Base-by-base conservation (phyloP, 345 rosid genomes). In the Salix exigua region DNA sequence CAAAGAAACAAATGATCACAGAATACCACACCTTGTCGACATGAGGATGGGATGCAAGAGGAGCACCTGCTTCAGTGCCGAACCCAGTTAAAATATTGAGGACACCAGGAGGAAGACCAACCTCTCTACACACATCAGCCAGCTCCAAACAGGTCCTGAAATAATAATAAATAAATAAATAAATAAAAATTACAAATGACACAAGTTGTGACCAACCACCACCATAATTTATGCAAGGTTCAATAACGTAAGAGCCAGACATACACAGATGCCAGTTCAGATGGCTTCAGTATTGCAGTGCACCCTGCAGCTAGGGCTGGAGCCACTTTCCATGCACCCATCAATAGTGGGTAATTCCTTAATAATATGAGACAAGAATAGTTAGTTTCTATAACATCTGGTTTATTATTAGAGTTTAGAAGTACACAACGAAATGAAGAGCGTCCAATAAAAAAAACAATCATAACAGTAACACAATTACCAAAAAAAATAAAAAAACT, bases 251-350 rank as follows among this genome's bases (percentile, higher is more conserved):
- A 82, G 65, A 40, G 63, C 14, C 26, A 58, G 14, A 82, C 94
- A 73, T 88, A 94, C 98, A 90, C 66, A 11, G 97, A 94, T 40
- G 98, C 88, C 82, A 94, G 63, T 85, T 94, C 99, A 42, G 98
- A 91, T 60, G 97, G 97, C 82, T 94, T 94, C 79, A 96, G 82
- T 86, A 94, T 86, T 26, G 98, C 97, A 8, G 97, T 77, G 81
- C 98, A 94, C 66, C 99, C 99, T 26, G 99, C 99, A 75, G 99
- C 99, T 85, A 96, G 80, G 50, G 99, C 92, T 77, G 99, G 98
- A 83, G 99, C 99, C 30, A 94, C 97, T 83, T 96, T 96, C 98
- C 99, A 94, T 70, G 88, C 79, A 66, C 98, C 97, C 97, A 96
- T 88, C 88, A 94, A 84, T 21, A 96, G 79, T 1, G 98, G 99